Conservation (phyloP, 1,139 yeast species). For the Pneumocystis oryctolagi region DNA sequence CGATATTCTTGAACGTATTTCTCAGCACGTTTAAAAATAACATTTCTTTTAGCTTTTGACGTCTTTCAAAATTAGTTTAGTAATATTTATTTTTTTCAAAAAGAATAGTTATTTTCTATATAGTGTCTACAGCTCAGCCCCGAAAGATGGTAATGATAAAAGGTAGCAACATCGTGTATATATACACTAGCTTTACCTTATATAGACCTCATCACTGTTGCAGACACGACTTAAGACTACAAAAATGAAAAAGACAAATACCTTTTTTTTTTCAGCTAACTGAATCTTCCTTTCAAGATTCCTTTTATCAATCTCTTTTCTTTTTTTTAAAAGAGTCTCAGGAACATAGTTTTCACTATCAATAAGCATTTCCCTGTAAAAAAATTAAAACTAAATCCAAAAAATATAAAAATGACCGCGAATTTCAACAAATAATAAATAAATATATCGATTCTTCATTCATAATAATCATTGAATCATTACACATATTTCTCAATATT, state of each 20-base stretch:
- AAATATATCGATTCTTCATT: background rate
- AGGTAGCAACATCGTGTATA: background rate
- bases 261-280: slow-evolving; percentile 74
- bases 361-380: slow-evolving; percentile 18
- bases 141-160: slow-evolving; percentile 88
- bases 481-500: no score
- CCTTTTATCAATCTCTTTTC: slow-evolving; percentile 45
- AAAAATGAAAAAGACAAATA: slow-evolving; percentile 36
- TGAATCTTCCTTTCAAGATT: slow-evolving; percentile 84
- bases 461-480: no score
- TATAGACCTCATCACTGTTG: background rate
- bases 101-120: slow-evolving; percentile 15
- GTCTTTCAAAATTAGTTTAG: slow-evolving; percentile 15
- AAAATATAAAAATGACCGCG: background rate
- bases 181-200: background rate
- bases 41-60: slow-evolving; percentile 58
- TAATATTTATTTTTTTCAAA: slow-evolving; percentile 3
- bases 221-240: background rate
- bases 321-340: slow-evolving; percentile 92
- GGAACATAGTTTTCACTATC: slow-evolving; percentile 38
- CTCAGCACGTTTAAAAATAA: slow-evolving; percentile 94
- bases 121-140: slow-evolving; percentile 50
- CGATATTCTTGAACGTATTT: slow-evolving; percentile 95
- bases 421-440: background rate
- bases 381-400: slow-evolving; percentile 3